phyloP scores from a whole-genome alignment of 1,284 basidiomycete genomes.

The Papiliotrema flavescens region DNA sequence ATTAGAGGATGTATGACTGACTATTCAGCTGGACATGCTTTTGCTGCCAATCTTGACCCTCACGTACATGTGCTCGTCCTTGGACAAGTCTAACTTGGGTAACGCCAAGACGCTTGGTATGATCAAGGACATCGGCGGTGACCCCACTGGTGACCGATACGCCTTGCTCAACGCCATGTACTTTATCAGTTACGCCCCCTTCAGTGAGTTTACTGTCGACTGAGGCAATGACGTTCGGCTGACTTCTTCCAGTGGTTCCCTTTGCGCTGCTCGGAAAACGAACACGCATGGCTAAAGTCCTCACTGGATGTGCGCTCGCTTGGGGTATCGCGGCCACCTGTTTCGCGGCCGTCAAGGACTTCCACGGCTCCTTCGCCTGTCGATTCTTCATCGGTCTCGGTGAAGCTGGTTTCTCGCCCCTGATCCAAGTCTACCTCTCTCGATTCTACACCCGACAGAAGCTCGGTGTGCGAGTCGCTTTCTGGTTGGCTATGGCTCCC shows the following conservation, averaged over 20 bases:
- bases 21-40: slow-evolving; percentile 4
- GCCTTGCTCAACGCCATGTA: slow-evolving; percentile 8
- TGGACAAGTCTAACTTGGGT: slow-evolving; percentile 11
- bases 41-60: slow-evolving; percentile 4
- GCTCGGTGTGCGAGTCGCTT: slow-evolving; percentile 39
- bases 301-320: neutral
- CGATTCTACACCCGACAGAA: slow-evolving; percentile 15
- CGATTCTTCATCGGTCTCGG: slow-evolving; percentile 41
- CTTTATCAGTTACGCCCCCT: slow-evolving; percentile 8
- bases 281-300: slow-evolving; percentile 6
- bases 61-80: slow-evolving; percentile 5
- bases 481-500: slow-evolving; percentile 21
- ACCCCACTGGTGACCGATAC: slow-evolving; percentile 6
- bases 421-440: slow-evolving; percentile 15
- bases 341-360: slow-evolving; percentile 5
- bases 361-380: slow-evolving; percentile 21
- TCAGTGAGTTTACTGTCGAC: neutral
- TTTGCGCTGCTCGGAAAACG: slow-evolving; percentile 6
- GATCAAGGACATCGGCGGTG: slow-evolving; percentile 8
- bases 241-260: slow-evolving; percentile 4
- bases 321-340: slow-evolving; percentile 9
- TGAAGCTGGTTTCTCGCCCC: slow-evolving; percentile 31
- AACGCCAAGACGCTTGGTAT: slow-evolving; percentile 11
- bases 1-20: neutral
- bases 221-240: neutral